These are phyloP conservation scores for Trichoderma hamatum DNA, from an alignment of 2,329 filamentous ascomycete genomes.

Conservation along the genomic window DNA sequence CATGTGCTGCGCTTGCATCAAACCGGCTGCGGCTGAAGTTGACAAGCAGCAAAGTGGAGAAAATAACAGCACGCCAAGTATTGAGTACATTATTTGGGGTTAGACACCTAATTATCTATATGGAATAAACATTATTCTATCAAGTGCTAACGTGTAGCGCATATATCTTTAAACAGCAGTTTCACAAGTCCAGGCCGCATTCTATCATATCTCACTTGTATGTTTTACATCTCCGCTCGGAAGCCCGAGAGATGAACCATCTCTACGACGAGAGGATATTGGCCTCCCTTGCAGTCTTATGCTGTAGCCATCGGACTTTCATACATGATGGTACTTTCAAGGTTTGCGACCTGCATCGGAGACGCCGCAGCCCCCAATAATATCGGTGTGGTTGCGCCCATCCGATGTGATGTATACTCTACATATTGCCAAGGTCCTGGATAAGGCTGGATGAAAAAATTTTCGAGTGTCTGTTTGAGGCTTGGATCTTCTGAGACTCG, in stretches of 20 bases:
- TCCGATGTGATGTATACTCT: conserved; percentile 74
- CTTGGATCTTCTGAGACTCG: conserved; percentile 7
- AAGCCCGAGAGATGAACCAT: background rate
- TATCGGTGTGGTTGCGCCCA: background rate
- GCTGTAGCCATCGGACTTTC: conserved; percentile 14
- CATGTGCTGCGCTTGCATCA: background rate
- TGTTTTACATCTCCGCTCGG: background rate
- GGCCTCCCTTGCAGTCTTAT: conserved; percentile 21
- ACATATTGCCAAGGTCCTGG: conserved; percentile 66
- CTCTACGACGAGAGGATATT: background rate
- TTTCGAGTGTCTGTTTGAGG: conserved; percentile 36
- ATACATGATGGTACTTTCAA: conserved; percentile 12
- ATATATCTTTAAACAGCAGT: background rate
- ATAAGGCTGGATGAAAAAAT: conserved; percentile 32
- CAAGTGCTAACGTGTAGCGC: background rate
- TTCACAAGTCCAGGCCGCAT: background rate
- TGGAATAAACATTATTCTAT: background rate
- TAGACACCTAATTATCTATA: background rate
- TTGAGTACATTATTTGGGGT: background rate
- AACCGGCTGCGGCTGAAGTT: background rate
- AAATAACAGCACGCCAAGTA: background rate
- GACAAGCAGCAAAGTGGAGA: background rate
- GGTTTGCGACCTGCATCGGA: background rate
- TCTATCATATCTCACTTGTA: background rate
- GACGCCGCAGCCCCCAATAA: conserved; percentile 3